Evolutionary conservation across 176 grass and related monocot genomes (phyloP), one percentile per base, ranked within the genome.

Genomic region (sorghum (Sorghum bicolor)): DNA sequence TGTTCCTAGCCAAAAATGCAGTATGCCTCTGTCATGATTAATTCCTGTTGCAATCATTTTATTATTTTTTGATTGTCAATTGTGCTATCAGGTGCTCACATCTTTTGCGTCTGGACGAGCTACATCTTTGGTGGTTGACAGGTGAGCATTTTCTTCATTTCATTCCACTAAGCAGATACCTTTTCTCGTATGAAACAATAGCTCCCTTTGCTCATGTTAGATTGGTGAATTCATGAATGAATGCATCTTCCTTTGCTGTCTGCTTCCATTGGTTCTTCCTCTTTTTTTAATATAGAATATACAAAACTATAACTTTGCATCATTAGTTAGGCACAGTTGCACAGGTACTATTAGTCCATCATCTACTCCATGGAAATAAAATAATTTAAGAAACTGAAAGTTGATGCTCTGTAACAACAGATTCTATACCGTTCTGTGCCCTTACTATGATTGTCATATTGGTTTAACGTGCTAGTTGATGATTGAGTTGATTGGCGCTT

Each of bases 71-170:
- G 45, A 70, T 85, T 87, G 77, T 60, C 68, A 6, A 76, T 52
- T 84, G 39, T 80, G 33, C 70, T 83, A 37, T 70, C 81, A 99
- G 97, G 97, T 99, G 47, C 93, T 99, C 85, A 99, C 97, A 74
- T 99, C 97, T 84, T 99, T 99, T 92, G 93, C 97, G 10, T 99
- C 93, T 90, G 97, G 97, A 61, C 91, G 97, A 55, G 93, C 97
- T 82, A 99, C 93, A 67, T 96, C 97, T 36, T 85, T 99, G 77
- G 97, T 99, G 71, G 93, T 99, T 86, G 97, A 99, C 91, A 99
- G 97, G 97, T 99, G 63, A 82, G 37, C 62, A 69, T 68, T 89
- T 73, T 70, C 22, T 50, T 78, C 44, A 29, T 43, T 71, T 65
- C 28, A 26, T 72, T 65, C 44, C 50, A 36, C 32, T 25, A 67